Percentiles rank a stretch among this genome's conserved stretches.
Conservation (phyloP, 208 protist genomes). For the Trypanosoma boissoni region DNA sequence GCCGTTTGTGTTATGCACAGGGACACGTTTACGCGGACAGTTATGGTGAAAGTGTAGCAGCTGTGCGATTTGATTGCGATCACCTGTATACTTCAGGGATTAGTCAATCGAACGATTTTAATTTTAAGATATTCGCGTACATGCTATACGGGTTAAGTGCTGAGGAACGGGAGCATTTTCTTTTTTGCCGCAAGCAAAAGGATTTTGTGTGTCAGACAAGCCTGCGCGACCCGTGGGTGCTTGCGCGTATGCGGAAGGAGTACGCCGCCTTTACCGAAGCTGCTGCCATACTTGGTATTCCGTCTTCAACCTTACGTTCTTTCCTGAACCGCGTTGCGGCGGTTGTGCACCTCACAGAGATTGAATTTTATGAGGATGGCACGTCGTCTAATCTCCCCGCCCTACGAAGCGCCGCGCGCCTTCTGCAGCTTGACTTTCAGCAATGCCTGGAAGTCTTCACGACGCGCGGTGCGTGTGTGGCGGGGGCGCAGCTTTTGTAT, state of each 20-base stretch:
- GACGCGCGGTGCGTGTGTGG: constrained; percentile 16
- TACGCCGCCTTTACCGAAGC: constrained; percentile 14
- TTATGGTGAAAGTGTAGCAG: background rate
- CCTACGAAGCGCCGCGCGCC: constrained; percentile 12
- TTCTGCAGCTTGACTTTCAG: constrained; percentile 20
- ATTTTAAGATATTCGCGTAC: constrained; percentile 31
- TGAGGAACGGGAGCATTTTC: constrained; percentile 23
- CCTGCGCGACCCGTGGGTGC: constrained; percentile 12
- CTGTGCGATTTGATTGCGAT: constrained; percentile 10
- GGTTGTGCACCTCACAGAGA: constrained; percentile 24
- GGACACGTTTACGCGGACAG: constrained; percentile 4
- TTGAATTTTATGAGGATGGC: constrained; percentile 28
- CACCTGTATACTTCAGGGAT: constrained; percentile 17
- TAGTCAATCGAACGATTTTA: constrained; percentile 10
- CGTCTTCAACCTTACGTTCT: constrained; percentile 1
- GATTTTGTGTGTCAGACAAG: constrained; percentile 23
- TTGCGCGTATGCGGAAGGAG: constrained; percentile 4
- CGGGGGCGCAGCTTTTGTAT: constrained; percentile 18
- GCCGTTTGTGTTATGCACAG: constrained; percentile 14
- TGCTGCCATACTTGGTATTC: constrained; percentile 15
- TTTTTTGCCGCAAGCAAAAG: constrained; percentile 24
- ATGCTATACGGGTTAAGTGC: constrained; percentile 24
- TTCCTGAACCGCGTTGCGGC: constrained; percentile 16
- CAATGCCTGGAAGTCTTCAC: constrained; percentile 15
- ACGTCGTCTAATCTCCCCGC: constrained; percentile 25